phyloP scores from a whole-genome alignment of 2,329 filamentous ascomycete species.

The Tolypocladium cylindrosporum region DNA sequence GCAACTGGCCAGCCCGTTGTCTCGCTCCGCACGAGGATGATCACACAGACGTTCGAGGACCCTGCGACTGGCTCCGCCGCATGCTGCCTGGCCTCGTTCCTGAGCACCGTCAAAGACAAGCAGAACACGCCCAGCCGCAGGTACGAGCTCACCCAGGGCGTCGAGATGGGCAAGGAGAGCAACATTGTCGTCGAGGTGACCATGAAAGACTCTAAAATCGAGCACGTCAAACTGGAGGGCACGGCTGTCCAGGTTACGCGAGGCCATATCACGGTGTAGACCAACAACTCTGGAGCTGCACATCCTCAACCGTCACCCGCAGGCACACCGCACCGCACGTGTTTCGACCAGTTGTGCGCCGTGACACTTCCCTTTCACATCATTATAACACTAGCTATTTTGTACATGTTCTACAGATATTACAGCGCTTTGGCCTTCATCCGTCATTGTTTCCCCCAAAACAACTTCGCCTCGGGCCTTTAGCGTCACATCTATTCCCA shows the following conservation, averaged over 20 bases:
- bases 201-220: slow-evolving; percentile 18
- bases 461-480: slow-evolving; percentile 7
- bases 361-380: slow-evolving; percentile 5
- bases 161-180: slow-evolving; percentile 55
- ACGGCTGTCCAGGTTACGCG: slow-evolving; percentile 24
- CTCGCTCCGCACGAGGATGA: slow-evolving; percentile 50
- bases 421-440: slow-evolving; percentile 15
- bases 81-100: slow-evolving; percentile 43
- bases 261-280: slow-evolving; percentile 14
- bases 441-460: slow-evolving; percentile 14
- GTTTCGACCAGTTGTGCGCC: slow-evolving; percentile 7
- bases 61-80: slow-evolving; percentile 55
- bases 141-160: slow-evolving; percentile 52
- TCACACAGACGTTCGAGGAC: slow-evolving; percentile 43
- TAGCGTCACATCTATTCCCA: slow-evolving; percentile 8
- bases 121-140: slow-evolving; percentile 18
- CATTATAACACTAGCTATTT: slow-evolving; percentile 17
- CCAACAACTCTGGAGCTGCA: background rate
- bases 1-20: slow-evolving; percentile 16
- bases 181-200: slow-evolving; percentile 38
- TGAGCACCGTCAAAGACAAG: slow-evolving; percentile 32
- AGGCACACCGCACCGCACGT: background rate
- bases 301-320: background rate
- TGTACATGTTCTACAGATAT: slow-evolving; percentile 27
- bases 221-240: slow-evolving; percentile 21